Percentiles rank a stretch among this genome's conserved stretches.
phyloP scores from a whole-genome alignment of 2,329 filamentous ascomycete genomes.

The Xylaria hypoxylon region DNA sequence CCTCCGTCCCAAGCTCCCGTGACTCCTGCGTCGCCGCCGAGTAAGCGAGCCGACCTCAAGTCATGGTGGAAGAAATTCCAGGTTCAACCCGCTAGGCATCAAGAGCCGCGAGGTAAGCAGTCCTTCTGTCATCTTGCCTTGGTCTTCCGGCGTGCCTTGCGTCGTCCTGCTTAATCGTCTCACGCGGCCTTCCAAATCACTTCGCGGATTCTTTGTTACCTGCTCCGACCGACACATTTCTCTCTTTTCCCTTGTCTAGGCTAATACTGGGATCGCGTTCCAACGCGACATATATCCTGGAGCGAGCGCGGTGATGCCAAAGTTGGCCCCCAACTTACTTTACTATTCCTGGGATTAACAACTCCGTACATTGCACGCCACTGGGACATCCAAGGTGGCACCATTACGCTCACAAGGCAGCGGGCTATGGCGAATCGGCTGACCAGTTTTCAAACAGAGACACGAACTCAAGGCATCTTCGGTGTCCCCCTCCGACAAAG shows the following conservation, averaged over 20 bases:
- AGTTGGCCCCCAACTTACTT: conserved; percentile 5
- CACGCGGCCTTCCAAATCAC: neutral
- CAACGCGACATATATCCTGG: conserved; percentile 5
- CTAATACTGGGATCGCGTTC: conserved; percentile 4
- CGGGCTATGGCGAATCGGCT: conserved; percentile 38
- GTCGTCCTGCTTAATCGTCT: conserved; percentile 5
- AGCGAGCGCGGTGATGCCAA: neutral
- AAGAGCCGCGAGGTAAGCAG: conserved; percentile 67
- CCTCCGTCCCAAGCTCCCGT: conserved; percentile 43
- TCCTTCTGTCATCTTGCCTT: conserved; percentile 33
- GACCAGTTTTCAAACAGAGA: conserved; percentile 53
- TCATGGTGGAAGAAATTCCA: conserved; percentile 99
- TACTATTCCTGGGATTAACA: neutral
- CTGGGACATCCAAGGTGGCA: conserved; percentile 33
- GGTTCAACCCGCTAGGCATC: conserved; percentile 69
- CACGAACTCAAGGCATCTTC: conserved; percentile 81
- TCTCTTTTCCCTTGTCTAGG: neutral
- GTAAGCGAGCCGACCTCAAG: conserved; percentile 82
- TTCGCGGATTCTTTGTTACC: conserved; percentile 5
- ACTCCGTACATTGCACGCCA: neutral
- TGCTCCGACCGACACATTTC: neutral
- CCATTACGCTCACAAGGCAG: conserved; percentile 4
- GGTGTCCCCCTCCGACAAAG: conserved; percentile 92
- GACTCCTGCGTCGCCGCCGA: conserved; percentile 75
- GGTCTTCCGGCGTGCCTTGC: conserved; percentile 11